Evolutionary conservation across 768 basidiomycete genomes (phyloP), one percentile per base, ranked within the genome.

Genomic region (Tricholomella constricta): DNA sequence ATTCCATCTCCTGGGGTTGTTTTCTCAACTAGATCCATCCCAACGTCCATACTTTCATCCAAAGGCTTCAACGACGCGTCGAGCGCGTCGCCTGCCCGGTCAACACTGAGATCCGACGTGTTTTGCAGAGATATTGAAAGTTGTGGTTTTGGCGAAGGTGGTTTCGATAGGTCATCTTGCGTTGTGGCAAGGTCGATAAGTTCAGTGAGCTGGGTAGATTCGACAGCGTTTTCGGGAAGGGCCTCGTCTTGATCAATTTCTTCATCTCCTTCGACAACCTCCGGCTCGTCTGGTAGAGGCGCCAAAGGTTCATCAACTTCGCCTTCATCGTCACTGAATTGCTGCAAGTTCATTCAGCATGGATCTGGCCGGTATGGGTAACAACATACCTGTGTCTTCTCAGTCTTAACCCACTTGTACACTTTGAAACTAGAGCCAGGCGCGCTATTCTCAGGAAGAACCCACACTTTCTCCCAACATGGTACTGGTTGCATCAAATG

Each of bases 401-500:
- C 88, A 12, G 89, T 89, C 65, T 85, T 88, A 10, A 87, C 81
- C 91, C 91, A 93, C 65, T 85, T 86, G 62, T 78, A 81, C 20
- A 91, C 76, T 62, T 84, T 86, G 43, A 92, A 69, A 19, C 73
- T 78, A 19, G 89, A 80, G 23, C 80, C 80, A 22, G 81, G 67
- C 15, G 81, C 61, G 20, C 80, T 72, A 48, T 74, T 75, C 52
- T 85, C 85, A 31, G 86, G 81, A 11, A 76, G 67, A 10, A 81
- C 75, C 88, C 88, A 89, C 31, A 78, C 74, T 70, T 86, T 89
- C 70, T 92, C 89, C 91, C 90, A 94, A 58, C 85, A 89, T 23
- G 78, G 81, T n/a, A 92, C 91, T 6, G 91, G 91, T 63, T 89
- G 88, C 87, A 92, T 91, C n/a, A 91, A 76, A 68, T 90, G 87